A percentile compares a stretch with the other conserved stretches of the same genome.
phyloP scores from a whole-genome alignment of 106 monocot genomes.

The Apostasia ramifera region DNA sequence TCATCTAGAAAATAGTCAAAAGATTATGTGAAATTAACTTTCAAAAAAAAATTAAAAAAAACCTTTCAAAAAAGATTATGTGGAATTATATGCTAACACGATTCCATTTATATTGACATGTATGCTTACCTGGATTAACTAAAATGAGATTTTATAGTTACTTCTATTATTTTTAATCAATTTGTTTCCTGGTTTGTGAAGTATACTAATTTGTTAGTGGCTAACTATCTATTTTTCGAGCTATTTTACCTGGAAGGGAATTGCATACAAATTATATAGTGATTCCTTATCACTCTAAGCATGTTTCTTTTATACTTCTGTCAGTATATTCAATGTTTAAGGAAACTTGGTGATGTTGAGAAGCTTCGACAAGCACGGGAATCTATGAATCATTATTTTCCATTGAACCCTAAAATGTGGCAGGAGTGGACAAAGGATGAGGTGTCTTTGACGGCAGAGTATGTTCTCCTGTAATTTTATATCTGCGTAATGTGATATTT shows the following conservation, averaged over 20 bases:
- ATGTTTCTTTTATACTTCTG: slow-evolving; percentile 3
- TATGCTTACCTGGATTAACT: background rate
- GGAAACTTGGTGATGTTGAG: slow-evolving; percentile 66
- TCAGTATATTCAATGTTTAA: slow-evolving; percentile 71
- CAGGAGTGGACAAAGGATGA: slow-evolving; percentile 88
- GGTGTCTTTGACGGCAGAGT: slow-evolving; percentile 44
- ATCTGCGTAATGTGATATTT: background rate
- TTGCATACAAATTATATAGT: background rate
- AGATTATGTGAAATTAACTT: too few relatives aligned
- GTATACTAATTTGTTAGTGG: background rate
- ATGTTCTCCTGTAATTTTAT: slow-evolving; percentile 3
- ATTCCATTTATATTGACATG: background rate
- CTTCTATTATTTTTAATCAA: background rate
- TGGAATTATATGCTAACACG: background rate
- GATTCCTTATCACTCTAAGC: background rate
- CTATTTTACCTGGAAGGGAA: too few relatives aligned
- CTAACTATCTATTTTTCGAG: too few relatives aligned
- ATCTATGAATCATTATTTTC: slow-evolving; percentile 66
- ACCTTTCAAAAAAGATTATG: too few relatives aligned
- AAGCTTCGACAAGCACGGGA: slow-evolving; percentile 72
- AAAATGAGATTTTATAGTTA: background rate
- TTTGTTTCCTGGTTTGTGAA: slow-evolving; percentile 3
- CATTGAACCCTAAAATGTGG: slow-evolving; percentile 82
- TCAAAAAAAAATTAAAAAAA: too few relatives aligned
- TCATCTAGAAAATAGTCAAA: too few relatives aligned